phyloP scores from a whole-genome alignment of 2,329 filamentous ascomycete genomes.

The Trichoderma sp. region DNA sequence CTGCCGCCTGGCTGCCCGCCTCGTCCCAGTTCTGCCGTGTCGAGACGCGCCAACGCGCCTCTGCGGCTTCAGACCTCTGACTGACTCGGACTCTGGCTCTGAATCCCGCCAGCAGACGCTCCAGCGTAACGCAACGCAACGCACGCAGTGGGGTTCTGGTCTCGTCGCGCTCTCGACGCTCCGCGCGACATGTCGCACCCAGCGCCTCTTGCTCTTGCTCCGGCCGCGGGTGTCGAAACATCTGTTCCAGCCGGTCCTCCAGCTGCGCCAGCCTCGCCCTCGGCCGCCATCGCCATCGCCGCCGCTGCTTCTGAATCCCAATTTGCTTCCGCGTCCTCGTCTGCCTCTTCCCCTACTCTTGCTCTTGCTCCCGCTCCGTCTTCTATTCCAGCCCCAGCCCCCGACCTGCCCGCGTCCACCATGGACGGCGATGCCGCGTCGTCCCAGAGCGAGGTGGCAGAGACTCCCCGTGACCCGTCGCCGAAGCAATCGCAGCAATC shows the following conservation, averaged over 20 bases:
- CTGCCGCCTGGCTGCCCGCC: not conserved
- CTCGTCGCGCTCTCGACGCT: constrained; percentile 28
- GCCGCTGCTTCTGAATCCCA: constrained; percentile 10
- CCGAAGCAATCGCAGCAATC: constrained; percentile 18
- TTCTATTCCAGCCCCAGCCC: not conserved
- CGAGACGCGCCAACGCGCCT: constrained; percentile 22
- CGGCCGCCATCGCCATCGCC: constrained; percentile 2
- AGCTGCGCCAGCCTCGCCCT: constrained; percentile 22
- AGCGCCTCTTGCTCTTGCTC: constrained; percentile 12
- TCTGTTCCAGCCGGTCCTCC: constrained; percentile 1
- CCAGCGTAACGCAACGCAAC: constrained; percentile 15
- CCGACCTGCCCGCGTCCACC: constrained; percentile 25
- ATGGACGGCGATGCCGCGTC: constrained; percentile 2
- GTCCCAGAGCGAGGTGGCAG: constrained; percentile 18
- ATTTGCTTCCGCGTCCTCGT: not conserved
- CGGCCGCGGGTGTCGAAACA: constrained; percentile 16
- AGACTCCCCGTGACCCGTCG: constrained; percentile 17
- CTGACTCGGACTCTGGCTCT: not conserved
- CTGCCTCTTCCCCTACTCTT: not conserved
- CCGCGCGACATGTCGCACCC: constrained; percentile 31
- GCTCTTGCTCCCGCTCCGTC: not conserved
- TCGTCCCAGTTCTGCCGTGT: not conserved
- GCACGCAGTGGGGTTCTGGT: constrained; percentile 29
- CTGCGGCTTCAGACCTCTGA: not conserved
- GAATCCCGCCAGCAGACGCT: constrained; percentile 3